phyloP scores from a whole-genome alignment of 2,329 filamentous ascomycete species.

The Epichloe uncinata region DNA sequence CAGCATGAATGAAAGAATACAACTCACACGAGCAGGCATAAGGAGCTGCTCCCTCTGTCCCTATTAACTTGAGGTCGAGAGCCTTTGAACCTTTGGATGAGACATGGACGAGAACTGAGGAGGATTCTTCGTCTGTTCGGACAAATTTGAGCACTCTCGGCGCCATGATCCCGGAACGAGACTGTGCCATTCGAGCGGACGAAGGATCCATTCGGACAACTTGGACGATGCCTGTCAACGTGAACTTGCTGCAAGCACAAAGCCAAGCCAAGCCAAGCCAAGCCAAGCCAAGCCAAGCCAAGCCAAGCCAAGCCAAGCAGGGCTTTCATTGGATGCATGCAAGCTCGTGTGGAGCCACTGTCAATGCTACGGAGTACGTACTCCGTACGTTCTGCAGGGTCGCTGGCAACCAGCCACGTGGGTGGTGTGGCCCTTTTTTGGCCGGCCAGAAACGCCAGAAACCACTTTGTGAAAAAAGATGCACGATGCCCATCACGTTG shows the following conservation, averaged over 20 bases:
- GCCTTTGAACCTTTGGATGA: slow-evolving; percentile 33
- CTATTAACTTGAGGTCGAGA: slow-evolving; percentile 53
- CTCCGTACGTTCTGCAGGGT: neutral
- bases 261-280: too few relatives aligned
- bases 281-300: too few relatives aligned
- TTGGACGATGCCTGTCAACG: too few relatives aligned
- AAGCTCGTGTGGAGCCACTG: neutral
- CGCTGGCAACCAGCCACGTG: neutral
- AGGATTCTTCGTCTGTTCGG: slow-evolving; percentile 36
- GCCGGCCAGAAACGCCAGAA: neutral
- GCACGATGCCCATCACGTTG: too few relatives aligned
- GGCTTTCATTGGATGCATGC: neutral
- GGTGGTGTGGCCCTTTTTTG: neutral
- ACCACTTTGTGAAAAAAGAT: too few relatives aligned
- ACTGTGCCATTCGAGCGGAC: neutral
- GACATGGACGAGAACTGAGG: slow-evolving; percentile 49
- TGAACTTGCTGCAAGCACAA: neutral
- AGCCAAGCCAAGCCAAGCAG: neutral
- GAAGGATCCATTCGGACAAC: neutral
- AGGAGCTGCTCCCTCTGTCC: slow-evolving; percentile 49
- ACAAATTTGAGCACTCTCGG: slow-evolving; percentile 41
- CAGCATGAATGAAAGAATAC: neutral
- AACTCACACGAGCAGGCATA: slow-evolving; percentile 44
- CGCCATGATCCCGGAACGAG: slow-evolving; percentile 11
- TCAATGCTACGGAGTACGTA: neutral